Conservation (phyloP, 306 rosid genomes). For the Cucurbita moschata region DNA sequence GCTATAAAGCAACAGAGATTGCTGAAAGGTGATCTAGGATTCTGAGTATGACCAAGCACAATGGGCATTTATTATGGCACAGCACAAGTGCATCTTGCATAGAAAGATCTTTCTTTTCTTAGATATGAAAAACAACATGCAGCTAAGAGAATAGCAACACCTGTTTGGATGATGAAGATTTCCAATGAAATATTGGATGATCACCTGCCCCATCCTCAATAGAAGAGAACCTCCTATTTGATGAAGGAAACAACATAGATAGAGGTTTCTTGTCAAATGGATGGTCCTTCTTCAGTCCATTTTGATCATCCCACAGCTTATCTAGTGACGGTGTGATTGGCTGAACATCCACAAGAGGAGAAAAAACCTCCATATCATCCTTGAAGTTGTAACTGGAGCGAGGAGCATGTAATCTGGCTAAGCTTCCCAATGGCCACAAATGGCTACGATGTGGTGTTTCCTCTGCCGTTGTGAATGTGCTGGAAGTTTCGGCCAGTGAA, state of each 20-base stretch:
- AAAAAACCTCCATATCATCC: constrained; percentile 98
- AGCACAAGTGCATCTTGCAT: background rate
- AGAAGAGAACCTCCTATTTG: constrained; percentile 51
- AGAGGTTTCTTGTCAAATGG: constrained; percentile 64
- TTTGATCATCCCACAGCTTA: constrained; percentile 69
- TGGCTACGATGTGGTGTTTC: constrained; percentile 68
- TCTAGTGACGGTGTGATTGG: constrained; percentile 71
- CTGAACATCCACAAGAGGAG: constrained; percentile 96
- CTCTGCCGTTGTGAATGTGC: constrained; percentile 39
- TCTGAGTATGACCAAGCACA: background rate
- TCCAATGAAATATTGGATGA: constrained; percentile 82
- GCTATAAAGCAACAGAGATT: background rate
- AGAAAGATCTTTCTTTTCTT: background rate
- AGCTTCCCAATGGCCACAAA: constrained; percentile 69
- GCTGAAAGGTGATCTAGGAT: background rate
- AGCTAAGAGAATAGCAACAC: constrained; percentile 22
- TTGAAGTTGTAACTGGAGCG: constrained; percentile 65
- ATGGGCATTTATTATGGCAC: background rate
- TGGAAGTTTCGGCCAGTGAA: constrained; percentile 30
- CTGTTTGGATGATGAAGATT: constrained; percentile 56
- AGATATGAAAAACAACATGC: background rate
- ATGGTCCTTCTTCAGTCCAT: constrained; percentile 59
- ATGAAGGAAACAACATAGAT: constrained; percentile 51
- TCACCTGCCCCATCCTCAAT: constrained; percentile 49
- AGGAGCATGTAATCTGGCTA: constrained; percentile 71